Base-by-base conservation (phyloP, 129 eudicot genomes). In the Flaveria bidentis region DNA sequence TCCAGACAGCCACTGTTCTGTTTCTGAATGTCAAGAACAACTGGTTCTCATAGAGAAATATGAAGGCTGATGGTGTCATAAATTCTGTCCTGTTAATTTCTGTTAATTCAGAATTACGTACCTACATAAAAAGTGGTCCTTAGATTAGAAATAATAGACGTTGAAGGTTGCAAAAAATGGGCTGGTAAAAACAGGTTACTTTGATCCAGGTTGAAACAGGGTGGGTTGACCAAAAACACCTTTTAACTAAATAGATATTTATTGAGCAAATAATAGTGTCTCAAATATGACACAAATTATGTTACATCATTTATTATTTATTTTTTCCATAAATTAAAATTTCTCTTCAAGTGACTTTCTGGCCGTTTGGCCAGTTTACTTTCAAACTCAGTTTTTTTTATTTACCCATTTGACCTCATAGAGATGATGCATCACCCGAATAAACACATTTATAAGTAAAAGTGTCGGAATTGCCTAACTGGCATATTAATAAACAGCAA, bases 1-100 rank as follows among this genome's bases (percentile, higher is more conserved):
- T 72, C 76, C 76, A 72, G 13, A 72, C 76, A 72, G 76, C 76
- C 76, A 72, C 76, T 4, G 76, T 72, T 72, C 76, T 18, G 76
- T 72, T 72, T 53, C 76, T 72, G 65, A 72, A 72, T 39, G 76
- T 72, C 76, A 72, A 72, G 66, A 72, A 72, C 76, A 72, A 53
- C 66, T 72, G 76, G 66, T 72, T 72, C 76, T 72, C 76, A 18
- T 72, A 72, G 44, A 72, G 51, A 72, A 72, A 72, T 58, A 72
- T 72, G 36, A 72, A 72, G 65, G 76, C 76, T 22, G 76, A 72
- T 36, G 76, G 76, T 17, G 76, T 72, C 76, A 72, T 72, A 72
- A 72, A 72, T 33, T 72, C 65, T 12, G 76, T 72, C 76, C 65
- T 72, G 76, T 39, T 72, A 53, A 72, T 46, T 39, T 72, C 76